Percentiles rank a stretch among this genome's conserved stretches.
phyloP scores from a whole-genome alignment of 352 stramenopile species.

The Phytophthora pseudosyringae region DNA sequence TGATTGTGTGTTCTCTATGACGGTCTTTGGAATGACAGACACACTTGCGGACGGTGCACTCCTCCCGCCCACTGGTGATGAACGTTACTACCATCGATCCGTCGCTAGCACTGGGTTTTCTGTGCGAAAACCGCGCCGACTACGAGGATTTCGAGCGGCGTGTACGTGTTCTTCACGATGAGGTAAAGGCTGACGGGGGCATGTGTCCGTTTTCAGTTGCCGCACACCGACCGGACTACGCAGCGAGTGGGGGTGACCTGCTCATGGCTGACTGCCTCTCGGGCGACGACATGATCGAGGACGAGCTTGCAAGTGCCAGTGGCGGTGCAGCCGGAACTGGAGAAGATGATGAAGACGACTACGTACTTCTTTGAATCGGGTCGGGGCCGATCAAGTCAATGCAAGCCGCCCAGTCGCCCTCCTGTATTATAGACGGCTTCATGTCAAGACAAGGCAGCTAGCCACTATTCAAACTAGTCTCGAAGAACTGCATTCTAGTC shows the following conservation, averaged over 20 bases:
- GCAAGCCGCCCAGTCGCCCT: slow-evolving; percentile 21
- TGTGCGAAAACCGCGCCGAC: slow-evolving; percentile 81
- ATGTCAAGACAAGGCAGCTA: slow-evolving; percentile 31
- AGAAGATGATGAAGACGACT: slow-evolving; percentile 71
- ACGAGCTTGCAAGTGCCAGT: slow-evolving; percentile 34
- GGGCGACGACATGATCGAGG: slow-evolving; percentile 67
- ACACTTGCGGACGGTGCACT: slow-evolving; percentile 64
- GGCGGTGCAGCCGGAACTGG: slow-evolving; percentile 15
- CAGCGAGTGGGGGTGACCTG: slow-evolving; percentile 49
- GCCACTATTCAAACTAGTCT: slow-evolving; percentile 13
- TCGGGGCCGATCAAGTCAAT: slow-evolving; percentile 12
- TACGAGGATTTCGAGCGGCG: slow-evolving; percentile 74
- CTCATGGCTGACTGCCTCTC: slow-evolving; percentile 65
- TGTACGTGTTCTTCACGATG: slow-evolving; percentile 50
- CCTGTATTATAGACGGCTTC: slow-evolving; percentile 41
- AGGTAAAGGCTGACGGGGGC: slow-evolving; percentile 42
- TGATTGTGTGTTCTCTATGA: slow-evolving; percentile 4
- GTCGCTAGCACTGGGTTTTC: slow-evolving; percentile 94
- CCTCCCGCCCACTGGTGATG: slow-evolving; percentile 72
- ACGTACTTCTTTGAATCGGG: slow-evolving; percentile 66
- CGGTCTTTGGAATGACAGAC: slow-evolving; percentile 49
- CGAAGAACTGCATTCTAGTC: slow-evolving; percentile 16
- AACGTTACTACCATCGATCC: slow-evolving; percentile 92
- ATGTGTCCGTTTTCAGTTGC: slow-evolving; percentile 77
- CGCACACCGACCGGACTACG: slow-evolving; percentile 63